Conservation (phyloP, 2,329 filamentous ascomycete genomes). For the Penicillium polonicum region DNA sequence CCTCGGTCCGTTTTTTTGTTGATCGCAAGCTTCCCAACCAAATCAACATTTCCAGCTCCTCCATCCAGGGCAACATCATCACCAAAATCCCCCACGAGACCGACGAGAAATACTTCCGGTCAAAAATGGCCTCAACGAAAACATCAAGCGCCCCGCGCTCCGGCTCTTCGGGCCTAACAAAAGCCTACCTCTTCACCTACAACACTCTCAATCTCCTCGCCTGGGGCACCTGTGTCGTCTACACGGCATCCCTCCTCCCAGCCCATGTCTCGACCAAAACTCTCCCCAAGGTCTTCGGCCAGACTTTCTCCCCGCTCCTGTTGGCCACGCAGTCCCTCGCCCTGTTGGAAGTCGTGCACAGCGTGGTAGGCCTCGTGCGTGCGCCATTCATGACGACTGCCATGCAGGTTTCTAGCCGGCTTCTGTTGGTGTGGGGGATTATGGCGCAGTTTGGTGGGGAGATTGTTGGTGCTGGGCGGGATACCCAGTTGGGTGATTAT, state of each 20-base stretch:
- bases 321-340: conserved; percentile 78
- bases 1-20: conserved; percentile 8
- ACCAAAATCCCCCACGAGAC: conserved; percentile 3
- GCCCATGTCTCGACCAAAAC: conserved; percentile 51
- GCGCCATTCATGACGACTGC: conserved; percentile 79
- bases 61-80: conserved; percentile 8
- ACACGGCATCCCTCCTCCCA: conserved; percentile 59
- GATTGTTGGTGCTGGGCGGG: conserved; percentile 27
- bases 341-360: conserved; percentile 78
- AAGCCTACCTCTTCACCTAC: conserved; percentile 77
- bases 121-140: conserved; percentile 18
- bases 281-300: conserved; percentile 46
- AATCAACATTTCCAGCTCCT: conserved; percentile 11
- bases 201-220: conserved; percentile 74
- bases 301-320: conserved; percentile 43
- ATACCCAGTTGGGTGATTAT: conserved; percentile 36
- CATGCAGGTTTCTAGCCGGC: conserved; percentile 85
- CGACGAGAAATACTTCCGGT: not conserved
- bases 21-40: conserved; percentile 6
- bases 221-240: conserved; percentile 74
- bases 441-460: conserved; percentile 62
- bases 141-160: conserved; percentile 13
- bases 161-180: conserved; percentile 51
- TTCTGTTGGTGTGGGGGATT: conserved; percentile 86
- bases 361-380: conserved; percentile 75